Conservation (phyloP, 257 asterid species). For the Paulownia fortunei region DNA sequence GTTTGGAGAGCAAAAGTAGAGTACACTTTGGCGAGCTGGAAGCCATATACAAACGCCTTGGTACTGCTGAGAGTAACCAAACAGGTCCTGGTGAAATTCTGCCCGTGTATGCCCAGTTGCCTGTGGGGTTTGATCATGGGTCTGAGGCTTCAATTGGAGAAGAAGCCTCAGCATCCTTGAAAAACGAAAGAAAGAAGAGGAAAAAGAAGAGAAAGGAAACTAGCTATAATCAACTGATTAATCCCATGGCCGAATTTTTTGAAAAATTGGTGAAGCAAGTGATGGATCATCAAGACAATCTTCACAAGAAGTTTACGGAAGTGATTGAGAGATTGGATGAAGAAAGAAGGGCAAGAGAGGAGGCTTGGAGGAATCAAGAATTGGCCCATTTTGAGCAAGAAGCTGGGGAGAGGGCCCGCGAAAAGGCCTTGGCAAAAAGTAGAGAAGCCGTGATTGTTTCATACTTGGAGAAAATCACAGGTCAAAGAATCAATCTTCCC, state of each 20-base stretch:
- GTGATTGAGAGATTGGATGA: slow-evolving; percentile 59
- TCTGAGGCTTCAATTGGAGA: slow-evolving; percentile 32
- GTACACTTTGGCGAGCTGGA: slow-evolving; percentile 66
- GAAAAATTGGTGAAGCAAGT: slow-evolving; percentile 50
- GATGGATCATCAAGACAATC: slow-evolving; percentile 59
- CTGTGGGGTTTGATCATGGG: slow-evolving; percentile 27
- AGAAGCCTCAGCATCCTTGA: slow-evolving; percentile 23
- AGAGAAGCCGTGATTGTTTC: slow-evolving; percentile 62
- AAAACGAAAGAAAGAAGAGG: slow-evolving; percentile 34
- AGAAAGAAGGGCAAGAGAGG: slow-evolving; percentile 61
- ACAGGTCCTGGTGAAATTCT: slow-evolving; percentile 36
- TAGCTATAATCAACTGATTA: background rate
- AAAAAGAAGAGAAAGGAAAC: slow-evolving; percentile 10
- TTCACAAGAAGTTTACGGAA: slow-evolving; percentile 50
- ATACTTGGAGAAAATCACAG: slow-evolving; percentile 64
- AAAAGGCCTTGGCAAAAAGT: slow-evolving; percentile 44
- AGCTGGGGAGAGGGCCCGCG: slow-evolving; percentile 45
- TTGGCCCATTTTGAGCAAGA: slow-evolving; percentile 46
- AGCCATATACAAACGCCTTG: slow-evolving; percentile 52
- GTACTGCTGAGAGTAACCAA: slow-evolving; percentile 39
- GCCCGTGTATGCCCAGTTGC: slow-evolving; percentile 22
- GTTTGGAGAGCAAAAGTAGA: slow-evolving; percentile 38
- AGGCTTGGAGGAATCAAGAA: slow-evolving; percentile 60
- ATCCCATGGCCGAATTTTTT: slow-evolving; percentile 47
- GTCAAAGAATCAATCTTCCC: slow-evolving; percentile 47